Conservation (phyloP, 192 early-diverging fungal species). For the Podila minutissima region DNA sequence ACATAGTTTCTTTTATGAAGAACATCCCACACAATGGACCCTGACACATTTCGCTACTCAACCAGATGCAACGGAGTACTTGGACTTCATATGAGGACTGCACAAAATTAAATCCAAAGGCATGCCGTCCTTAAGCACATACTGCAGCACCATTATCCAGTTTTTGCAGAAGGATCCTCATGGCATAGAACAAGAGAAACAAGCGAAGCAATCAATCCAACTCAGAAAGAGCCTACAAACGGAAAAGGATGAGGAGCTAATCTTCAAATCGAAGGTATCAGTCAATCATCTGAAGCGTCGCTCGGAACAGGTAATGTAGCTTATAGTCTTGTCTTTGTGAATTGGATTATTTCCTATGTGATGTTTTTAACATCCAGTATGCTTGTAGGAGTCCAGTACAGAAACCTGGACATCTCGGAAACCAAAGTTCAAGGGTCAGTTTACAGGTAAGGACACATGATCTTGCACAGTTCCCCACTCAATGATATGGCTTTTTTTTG, state of each 20-base stretch:
- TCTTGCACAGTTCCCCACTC: too few species aligned
- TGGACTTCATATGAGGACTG: not conserved
- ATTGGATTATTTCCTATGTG: too few species aligned
- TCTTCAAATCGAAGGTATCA: not conserved
- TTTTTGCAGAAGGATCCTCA: not conserved
- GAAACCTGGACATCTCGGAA: too few species aligned
- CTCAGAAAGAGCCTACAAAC: not conserved
- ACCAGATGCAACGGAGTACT: not conserved
- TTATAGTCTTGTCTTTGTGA: not conserved
- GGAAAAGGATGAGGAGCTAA: not conserved
- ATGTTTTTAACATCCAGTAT: too few species aligned
- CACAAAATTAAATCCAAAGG: conserved; percentile 3
- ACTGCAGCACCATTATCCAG: conserved; percentile 2
- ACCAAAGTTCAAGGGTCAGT: too few species aligned
- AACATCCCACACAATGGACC: not conserved
- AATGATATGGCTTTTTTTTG: too few species aligned
- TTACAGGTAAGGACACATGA: too few species aligned
- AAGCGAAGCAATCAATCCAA: not conserved
- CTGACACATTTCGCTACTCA: not conserved
- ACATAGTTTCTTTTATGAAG: not conserved
- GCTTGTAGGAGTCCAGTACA: too few species aligned
- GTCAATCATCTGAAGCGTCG: not conserved
- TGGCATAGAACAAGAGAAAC: not conserved
- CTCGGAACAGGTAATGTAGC: not conserved
- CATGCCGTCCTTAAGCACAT: not conserved